Evolutionary conservation across 2,329 filamentous ascomycete genomes (phyloP).

Genomic region (Ophiosphaerella narmari): DNA sequence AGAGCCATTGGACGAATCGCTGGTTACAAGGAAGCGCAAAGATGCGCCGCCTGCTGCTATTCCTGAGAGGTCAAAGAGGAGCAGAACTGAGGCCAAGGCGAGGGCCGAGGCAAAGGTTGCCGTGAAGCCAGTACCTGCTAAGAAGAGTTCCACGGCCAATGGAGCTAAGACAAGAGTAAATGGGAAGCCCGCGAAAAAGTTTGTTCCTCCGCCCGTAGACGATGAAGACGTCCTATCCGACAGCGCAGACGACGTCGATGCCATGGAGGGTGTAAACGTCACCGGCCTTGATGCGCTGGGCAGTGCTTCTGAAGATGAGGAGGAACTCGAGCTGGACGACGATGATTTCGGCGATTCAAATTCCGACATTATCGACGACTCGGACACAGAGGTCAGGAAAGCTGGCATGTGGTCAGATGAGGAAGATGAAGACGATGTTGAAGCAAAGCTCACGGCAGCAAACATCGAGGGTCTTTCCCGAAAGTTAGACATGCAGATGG

Average conservation of each 20-base stretch:
- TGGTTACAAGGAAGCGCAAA: slow-evolving; percentile 86
- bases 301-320: slow-evolving; percentile 44
- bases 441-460: slow-evolving; percentile 89
- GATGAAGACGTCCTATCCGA: slow-evolving; percentile 42
- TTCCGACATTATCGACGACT: slow-evolving; percentile 59
- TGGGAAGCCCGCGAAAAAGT: slow-evolving; percentile 41
- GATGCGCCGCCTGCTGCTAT: slow-evolving; percentile 62
- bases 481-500: slow-evolving; percentile 78
- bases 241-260: slow-evolving; percentile 35
- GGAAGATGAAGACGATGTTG: slow-evolving; percentile 87
- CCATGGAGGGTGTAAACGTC: slow-evolving; percentile 38
- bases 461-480: slow-evolving; percentile 92
- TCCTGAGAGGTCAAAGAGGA: slow-evolving; percentile 62
- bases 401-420: slow-evolving; percentile 91
- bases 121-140: slow-evolving; percentile 23
- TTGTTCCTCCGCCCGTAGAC: slow-evolving; percentile 35
- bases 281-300: slow-evolving; percentile 47
- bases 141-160: slow-evolving; percentile 50
- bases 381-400: slow-evolving; percentile 57
- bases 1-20: slow-evolving; percentile 74
- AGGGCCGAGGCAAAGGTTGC: slow-evolving; percentile 35
- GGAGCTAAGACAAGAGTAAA: slow-evolving; percentile 28
- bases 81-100: slow-evolving; percentile 50
- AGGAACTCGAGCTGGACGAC: slow-evolving; percentile 45
- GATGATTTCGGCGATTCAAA: slow-evolving; percentile 49